phyloP scores from a whole-genome alignment of 2,329 filamentous ascomycete species.

The Sporothrix dimorphospora region DNA sequence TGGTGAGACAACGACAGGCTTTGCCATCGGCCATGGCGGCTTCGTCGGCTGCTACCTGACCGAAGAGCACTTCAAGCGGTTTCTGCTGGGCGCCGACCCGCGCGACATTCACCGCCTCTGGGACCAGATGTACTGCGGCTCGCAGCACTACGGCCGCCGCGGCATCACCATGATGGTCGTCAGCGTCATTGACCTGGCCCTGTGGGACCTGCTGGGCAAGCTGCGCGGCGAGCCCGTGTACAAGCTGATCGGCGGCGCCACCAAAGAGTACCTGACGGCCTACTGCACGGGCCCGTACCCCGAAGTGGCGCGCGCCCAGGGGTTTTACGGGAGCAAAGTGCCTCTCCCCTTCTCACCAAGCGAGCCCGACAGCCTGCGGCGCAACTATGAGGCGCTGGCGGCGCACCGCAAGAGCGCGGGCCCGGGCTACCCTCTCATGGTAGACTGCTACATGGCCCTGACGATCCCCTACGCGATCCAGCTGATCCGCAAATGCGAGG shows the following conservation, averaged over 20 bases:
- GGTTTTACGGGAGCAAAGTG: conserved; percentile 92
- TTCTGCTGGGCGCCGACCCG: conserved; percentile 85
- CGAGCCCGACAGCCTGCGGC: conserved; percentile 77
- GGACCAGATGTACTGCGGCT: conserved; percentile 94
- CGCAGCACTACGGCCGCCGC: conserved; percentile 96
- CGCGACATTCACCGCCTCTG: conserved; percentile 90
- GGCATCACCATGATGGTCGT: conserved; percentile 88
- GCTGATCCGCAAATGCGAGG: conserved; percentile 78
- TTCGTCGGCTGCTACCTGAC: conserved; percentile 94
- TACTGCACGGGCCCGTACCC: conserved; percentile 94
- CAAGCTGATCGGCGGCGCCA: conserved; percentile 90
- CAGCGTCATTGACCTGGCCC: conserved; percentile 87
- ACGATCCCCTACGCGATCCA: conserved; percentile 93
- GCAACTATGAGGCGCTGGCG: conserved; percentile 87
- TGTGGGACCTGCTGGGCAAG: conserved; percentile 93
- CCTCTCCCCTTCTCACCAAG: conserved; percentile 87
- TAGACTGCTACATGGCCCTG: conserved; percentile 96
- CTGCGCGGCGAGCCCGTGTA: conserved; percentile 91
- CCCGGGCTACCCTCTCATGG: conserved; percentile 88
- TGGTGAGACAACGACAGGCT: conserved; percentile 62
- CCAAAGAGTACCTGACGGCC: conserved; percentile 79
- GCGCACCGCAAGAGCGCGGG: conserved; percentile 83
- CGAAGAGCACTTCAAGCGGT: conserved; percentile 90
- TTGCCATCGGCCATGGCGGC: conserved; percentile 91
- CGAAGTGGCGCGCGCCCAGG: conserved; percentile 76